These are phyloP conservation scores for Xylaria arbuscula DNA, from an alignment of 2,329 filamentous ascomycete species.

Conservation along the genomic window DNA sequence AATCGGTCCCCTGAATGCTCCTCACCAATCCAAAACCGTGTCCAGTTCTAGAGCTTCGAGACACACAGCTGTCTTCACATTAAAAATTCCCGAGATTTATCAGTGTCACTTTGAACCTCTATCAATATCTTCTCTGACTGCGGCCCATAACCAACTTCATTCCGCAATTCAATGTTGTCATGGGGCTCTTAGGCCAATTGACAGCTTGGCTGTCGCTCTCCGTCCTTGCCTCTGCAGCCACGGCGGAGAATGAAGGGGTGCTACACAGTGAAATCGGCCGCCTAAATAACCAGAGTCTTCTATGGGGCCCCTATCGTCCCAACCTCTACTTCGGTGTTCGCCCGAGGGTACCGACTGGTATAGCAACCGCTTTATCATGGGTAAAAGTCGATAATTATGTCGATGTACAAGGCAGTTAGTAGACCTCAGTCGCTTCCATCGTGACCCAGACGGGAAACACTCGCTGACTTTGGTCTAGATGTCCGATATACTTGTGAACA, in stretches of 20 bases:
- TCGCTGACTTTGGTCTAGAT: constrained; percentile 59
- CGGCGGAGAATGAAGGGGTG: constrained; percentile 51
- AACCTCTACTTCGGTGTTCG: constrained; percentile 95
- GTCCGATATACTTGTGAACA: constrained; percentile 97
- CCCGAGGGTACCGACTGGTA: constrained; percentile 81
- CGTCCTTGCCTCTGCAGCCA: constrained; percentile 36
- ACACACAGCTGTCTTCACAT: constrained; percentile 4
- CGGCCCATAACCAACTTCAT: constrained; percentile 1
- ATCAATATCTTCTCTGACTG: background rate
- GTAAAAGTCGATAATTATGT: constrained; percentile 82
- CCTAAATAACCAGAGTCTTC: constrained; percentile 80
- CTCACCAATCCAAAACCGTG: constrained; percentile 45
- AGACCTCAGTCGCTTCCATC: background rate
- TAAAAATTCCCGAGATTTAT: background rate
- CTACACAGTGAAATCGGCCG: constrained; percentile 62
- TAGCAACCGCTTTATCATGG: constrained; percentile 90
- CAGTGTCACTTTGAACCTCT: background rate
- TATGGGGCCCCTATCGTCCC: constrained; percentile 96
- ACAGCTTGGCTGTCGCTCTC: constrained; percentile 50
- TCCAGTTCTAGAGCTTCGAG: constrained; percentile 40
- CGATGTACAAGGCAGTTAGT: constrained; percentile 78
- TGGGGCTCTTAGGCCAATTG: constrained; percentile 47
- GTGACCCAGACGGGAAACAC: too few species aligned
- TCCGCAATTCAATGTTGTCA: constrained; percentile 44
- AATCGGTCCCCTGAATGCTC: constrained; percentile 9